These are phyloP conservation scores for Malassezia yamatoensis DNA, from an alignment of 1,284 basidiomycete species.

Conservation along the genomic window DNA sequence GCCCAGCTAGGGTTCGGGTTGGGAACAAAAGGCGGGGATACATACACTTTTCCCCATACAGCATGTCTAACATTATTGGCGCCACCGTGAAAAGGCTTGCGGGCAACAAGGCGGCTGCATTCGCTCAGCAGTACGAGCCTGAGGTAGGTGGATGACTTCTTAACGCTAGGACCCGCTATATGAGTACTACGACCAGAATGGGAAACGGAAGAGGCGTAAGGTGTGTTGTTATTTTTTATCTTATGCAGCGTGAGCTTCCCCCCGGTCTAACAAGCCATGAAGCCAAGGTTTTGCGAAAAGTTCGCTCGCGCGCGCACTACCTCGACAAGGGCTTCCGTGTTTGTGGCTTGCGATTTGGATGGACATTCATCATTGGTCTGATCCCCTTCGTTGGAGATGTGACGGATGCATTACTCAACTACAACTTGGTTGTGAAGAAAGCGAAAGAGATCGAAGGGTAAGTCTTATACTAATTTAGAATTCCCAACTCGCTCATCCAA, in stretches of 20 bases:
- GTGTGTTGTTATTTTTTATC: conserved; percentile 14
- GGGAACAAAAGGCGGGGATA: neutral
- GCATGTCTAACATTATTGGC: conserved; percentile 4
- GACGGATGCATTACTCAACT: conserved; percentile 60
- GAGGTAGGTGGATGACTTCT: neutral
- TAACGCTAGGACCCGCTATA: conserved; percentile 61
- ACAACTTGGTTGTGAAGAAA: conserved; percentile 67
- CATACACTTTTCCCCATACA: neutral
- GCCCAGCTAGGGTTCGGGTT: neutral
- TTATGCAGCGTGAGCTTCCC: conserved; percentile 55
- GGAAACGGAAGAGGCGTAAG: conserved; percentile 61
- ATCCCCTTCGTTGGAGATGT: conserved; percentile 64
- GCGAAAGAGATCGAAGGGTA: conserved; percentile 58
- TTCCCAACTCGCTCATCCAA: conserved; percentile 32
- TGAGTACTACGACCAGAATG: conserved; percentile 62
- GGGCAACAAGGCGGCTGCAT: neutral
- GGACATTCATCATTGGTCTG: conserved; percentile 57
- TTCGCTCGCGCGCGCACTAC: conserved; percentile 63
- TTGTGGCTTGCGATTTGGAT: conserved; percentile 76
- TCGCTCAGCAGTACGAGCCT: conserved; percentile 12
- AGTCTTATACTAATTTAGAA: conserved; percentile 2
- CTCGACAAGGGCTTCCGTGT: conserved; percentile 81
- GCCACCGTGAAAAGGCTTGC: neutral
- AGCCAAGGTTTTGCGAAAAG: conserved; percentile 55
- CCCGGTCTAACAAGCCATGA: conserved; percentile 69